These are phyloP conservation scores for Stentor coeruleus DNA, from an alignment of 73 alveolate species.

Conservation along the genomic window DNA sequence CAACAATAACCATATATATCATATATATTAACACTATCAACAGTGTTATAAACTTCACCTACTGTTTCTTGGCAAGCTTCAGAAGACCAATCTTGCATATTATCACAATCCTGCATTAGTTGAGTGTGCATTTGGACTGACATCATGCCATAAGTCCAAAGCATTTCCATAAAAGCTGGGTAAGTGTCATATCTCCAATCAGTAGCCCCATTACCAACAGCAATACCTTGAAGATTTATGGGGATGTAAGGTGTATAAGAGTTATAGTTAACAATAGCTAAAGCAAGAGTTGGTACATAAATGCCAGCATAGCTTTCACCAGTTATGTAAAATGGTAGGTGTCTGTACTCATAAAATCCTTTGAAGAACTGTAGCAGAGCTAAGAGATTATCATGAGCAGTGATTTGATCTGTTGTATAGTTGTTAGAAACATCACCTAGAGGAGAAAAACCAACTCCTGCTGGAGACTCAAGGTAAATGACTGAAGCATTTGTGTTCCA, in stretches of 20 bases:
- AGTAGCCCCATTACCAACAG: slow-evolving; percentile 85
- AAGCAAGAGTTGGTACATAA: slow-evolving; percentile 33
- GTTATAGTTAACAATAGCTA: neutral
- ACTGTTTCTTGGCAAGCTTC: slow-evolving; percentile 11
- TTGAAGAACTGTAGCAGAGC: neutral
- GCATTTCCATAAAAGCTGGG: slow-evolving; percentile 3
- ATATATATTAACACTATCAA: slow-evolving; percentile 23
- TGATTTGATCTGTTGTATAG: slow-evolving; percentile 28
- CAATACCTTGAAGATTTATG: slow-evolving; percentile 74
- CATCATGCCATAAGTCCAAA: neutral
- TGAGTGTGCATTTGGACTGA: no score
- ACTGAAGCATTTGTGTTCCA: slow-evolving; percentile 74
- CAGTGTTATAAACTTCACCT: neutral
- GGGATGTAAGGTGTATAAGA: neutral
- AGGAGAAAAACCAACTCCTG: slow-evolving; percentile 57
- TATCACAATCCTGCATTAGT: slow-evolving; percentile 53
- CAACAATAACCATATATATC: slow-evolving; percentile 40
- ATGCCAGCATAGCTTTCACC: slow-evolving; percentile 93
- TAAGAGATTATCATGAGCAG: neutral
- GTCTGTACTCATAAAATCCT: no score
- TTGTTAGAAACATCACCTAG: slow-evolving; percentile 26
- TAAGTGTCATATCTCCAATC: slow-evolving; percentile 36
- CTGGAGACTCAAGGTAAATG: slow-evolving; percentile 77
- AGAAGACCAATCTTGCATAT: slow-evolving; percentile 28
- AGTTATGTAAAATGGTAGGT: slow-evolving; percentile 47